Conservation (phyloP, 306 rosid genomes). For the Cucurbita ficifolia region DNA sequence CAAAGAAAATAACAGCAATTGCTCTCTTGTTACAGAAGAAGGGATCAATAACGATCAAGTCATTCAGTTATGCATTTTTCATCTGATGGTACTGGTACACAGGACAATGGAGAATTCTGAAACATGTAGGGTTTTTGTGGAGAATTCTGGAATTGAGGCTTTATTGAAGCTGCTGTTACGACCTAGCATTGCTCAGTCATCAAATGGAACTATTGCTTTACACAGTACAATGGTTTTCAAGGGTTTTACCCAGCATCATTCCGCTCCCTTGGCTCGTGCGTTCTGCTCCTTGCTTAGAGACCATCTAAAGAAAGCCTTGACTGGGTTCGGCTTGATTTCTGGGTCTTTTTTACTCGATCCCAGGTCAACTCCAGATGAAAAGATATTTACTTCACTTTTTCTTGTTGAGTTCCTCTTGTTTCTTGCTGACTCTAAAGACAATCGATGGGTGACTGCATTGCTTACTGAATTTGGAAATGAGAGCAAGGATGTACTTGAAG, state of each 20-base stretch:
- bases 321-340: slow-evolving; percentile 43
- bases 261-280: slow-evolving; percentile 69
- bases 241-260: slow-evolving; percentile 88
- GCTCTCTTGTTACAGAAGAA: slow-evolving; percentile 37
- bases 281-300: slow-evolving; percentile 70
- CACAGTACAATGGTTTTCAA: slow-evolving; percentile 98
- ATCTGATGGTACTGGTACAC: slow-evolving; percentile 87
- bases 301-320: slow-evolving; percentile 67
- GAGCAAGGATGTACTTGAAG: slow-evolving; percentile 74
- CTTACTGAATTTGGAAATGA: slow-evolving; percentile 80
- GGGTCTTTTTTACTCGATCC: slow-evolving; percentile 61
- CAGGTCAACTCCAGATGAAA: slow-evolving; percentile 47
- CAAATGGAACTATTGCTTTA: slow-evolving; percentile 90
- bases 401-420: slow-evolving; percentile 83
- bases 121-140: slow-evolving; percentile 91
- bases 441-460: slow-evolving; percentile 81
- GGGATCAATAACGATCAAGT: slow-evolving; percentile 58
- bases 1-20: slow-evolving; percentile 34
- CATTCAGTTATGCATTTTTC: slow-evolving; percentile 63
- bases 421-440: slow-evolving; percentile 95
- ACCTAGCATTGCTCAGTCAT: slow-evolving; percentile 71
- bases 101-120: slow-evolving; percentile 92
- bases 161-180: slow-evolving; percentile 64
- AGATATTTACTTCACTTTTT: slow-evolving; percentile 55
- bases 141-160: slow-evolving; percentile 79